Base-by-base conservation (phyloP, 2,329 filamentous ascomycete species). In the Penicillium crustosum region DNA sequence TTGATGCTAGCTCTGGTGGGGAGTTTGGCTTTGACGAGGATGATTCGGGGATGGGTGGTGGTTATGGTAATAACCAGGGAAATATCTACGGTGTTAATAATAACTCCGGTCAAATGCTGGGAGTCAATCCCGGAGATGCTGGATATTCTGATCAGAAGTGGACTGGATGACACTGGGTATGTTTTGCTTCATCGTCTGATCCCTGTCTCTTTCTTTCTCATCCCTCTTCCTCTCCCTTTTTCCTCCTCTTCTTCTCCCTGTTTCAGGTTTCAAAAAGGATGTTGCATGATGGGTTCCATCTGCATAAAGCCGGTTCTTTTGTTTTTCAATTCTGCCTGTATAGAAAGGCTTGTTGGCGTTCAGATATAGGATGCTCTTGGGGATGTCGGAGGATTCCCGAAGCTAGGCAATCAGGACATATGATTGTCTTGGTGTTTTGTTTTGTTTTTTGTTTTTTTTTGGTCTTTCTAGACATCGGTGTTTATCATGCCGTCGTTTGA, bases 21-120 rank as follows among this genome's bases (percentile, higher is more conserved):
- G 76, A 78, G 60, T 77, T 73, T 56, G 75, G 74, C 2, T 76
- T 72, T 35, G 75, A 78, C n/a, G 76, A 78, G 25, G 76, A 78
- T 50, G 75, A 78, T 44, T 70, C 75, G 1, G 71, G 73, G 2
- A 64, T 76, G 59, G 69, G 69, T 59, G 70, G 68, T 42, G 70
- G 72, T 10, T 76, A 74, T 65, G 64, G 60, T 21, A 68, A 68
- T 49, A 69, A 67, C 6, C 68, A 71, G 38, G 68, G 69, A n/a
- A 64, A 63, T 44, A 65, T 75, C 42, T 77, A 73, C 43, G 63
- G 62, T 31, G 63, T 67, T 55, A 65, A 64, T 39, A 65, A 62
- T 42, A 65, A 62, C 43, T 61, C 64, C 41, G 58, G 61, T 21
- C 70, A 68, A 50, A 72, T 73, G 60, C 49, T 75, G 17, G 50